phyloP scores from a whole-genome alignment of 495 filamentous ascomycete genomes.

The Aspergillus kassunensis region DNA sequence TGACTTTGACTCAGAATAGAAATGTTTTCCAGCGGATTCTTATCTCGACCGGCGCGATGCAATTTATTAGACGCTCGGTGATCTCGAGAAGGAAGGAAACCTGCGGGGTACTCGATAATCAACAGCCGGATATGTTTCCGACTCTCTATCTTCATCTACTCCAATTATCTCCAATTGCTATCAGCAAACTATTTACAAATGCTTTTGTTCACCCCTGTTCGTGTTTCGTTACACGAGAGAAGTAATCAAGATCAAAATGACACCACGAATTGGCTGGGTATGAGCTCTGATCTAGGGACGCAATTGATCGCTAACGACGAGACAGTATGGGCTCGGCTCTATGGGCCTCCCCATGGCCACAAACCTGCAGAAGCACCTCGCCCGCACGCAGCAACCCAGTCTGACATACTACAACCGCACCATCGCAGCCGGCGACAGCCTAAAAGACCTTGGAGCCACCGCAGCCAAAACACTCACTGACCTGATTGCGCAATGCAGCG shows the following conservation, averaged over 20 bases:
- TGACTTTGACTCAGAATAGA: too few species aligned
- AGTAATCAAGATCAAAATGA: not conserved
- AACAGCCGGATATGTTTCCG: not conserved
- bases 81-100: not conserved
- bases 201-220: not conserved
- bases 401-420: conserved; percentile 33
- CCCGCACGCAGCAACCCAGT: conserved; percentile 2
- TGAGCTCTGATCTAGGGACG: not conserved
- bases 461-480: conserved; percentile 20
- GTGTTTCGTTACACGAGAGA: too few species aligned
- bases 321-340: conserved; percentile 28
- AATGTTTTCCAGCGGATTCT: too few species aligned
- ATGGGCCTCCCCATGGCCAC: conserved; percentile 40
- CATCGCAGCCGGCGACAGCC: conserved; percentile 23
- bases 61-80: not conserved
- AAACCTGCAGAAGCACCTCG: conserved; percentile 32
- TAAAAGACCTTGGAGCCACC: conserved; percentile 25
- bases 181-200: not conserved
- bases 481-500: conserved; percentile 23
- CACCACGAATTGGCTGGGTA: conserved; percentile 1
- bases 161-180: not conserved
- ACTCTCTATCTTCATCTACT: not conserved
- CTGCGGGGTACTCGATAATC: not conserved
- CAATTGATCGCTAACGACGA: too few species aligned
- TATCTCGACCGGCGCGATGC: not conserved